Percentiles rank a stretch among this genome's conserved stretches.
Conservation (phyloP, 2,329 filamentous ascomycete genomes). For the Aspergillus pseudoterreus region DNA sequence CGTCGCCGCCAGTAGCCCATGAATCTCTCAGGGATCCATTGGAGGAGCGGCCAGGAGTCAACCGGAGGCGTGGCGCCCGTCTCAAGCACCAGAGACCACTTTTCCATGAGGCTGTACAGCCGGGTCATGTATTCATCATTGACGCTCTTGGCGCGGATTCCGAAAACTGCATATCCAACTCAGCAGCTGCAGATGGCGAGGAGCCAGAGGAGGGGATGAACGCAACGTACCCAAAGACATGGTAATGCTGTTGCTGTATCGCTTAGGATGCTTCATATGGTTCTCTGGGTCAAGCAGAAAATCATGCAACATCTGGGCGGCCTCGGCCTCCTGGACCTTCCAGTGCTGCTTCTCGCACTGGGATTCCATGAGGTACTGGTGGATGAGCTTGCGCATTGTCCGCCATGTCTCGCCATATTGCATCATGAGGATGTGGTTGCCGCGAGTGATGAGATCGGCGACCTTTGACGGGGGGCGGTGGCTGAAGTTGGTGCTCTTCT, state of each 20-base stretch:
- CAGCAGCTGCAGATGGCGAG: neutral
- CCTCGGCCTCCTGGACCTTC: conserved; percentile 46
- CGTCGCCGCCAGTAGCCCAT: conserved; percentile 28
- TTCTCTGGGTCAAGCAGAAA: conserved; percentile 39
- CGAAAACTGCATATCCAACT: conserved; percentile 20
- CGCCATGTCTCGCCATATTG: conserved; percentile 47
- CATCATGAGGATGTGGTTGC: conserved; percentile 49
- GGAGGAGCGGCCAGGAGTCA: conserved; percentile 46
- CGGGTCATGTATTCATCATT: conserved; percentile 34
- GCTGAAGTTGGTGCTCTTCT: conserved; percentile 43
- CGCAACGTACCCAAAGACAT: conserved; percentile 35
- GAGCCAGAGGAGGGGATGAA: neutral
- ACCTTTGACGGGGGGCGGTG: conserved; percentile 43
- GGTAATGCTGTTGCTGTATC: conserved; percentile 49
- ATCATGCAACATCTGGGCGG: conserved; percentile 46
- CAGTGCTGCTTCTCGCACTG: no score
- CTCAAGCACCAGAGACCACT: conserved; percentile 45
- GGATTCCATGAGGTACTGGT: conserved; percentile 45
- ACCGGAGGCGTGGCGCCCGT: conserved; percentile 49
- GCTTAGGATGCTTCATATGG: conserved; percentile 47
- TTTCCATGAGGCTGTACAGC: conserved; percentile 41
- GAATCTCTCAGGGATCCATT: conserved; percentile 40
- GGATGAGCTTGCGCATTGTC: conserved; percentile 43
- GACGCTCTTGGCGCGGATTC: conserved; percentile 30
- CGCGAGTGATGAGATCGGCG: conserved; percentile 41